Percentiles rank a stretch among this genome's conserved stretches.
phyloP scores from a whole-genome alignment of 1,139 yeast genomes.

The Martiniozyma asiatica region DNA sequence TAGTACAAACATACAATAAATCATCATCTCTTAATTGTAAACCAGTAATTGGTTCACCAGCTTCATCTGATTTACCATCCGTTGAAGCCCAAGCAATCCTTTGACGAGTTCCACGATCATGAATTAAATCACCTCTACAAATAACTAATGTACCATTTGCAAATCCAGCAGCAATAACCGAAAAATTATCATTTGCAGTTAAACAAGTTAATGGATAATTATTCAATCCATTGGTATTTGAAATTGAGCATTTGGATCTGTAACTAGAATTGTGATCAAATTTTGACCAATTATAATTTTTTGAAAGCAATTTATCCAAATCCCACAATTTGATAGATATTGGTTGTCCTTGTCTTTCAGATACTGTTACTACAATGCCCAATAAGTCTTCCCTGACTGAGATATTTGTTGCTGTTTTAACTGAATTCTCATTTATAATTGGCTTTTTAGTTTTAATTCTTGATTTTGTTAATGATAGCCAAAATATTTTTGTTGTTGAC shows the following conservation, averaged over 20 bases:
- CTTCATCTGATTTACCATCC: no score
- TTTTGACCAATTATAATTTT: slow-evolving; percentile 8
- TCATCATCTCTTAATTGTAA: slow-evolving; percentile 40
- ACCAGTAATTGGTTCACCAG: slow-evolving; percentile 73
- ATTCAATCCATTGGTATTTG: slow-evolving; percentile 27
- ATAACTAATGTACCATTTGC: slow-evolving; percentile 78
- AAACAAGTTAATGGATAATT: slow-evolving; percentile 66
- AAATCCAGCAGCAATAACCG: slow-evolving; percentile 71
- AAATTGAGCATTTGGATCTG: slow-evolving; percentile 17
- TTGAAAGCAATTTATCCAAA: slow-evolving; percentile 33
- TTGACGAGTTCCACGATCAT: slow-evolving; percentile 88
- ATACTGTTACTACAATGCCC: slow-evolving; percentile 55
- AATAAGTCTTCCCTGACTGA: no score
- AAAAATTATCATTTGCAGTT: slow-evolving; percentile 40
- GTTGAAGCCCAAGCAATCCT: slow-evolving; percentile 43
- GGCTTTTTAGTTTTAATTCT: no score
- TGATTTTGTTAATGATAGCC: slow-evolving; percentile 1
- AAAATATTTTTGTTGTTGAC: slow-evolving; percentile 42
- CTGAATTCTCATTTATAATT: background rate
- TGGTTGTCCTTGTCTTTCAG: slow-evolving; percentile 64
- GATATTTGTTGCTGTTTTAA: no score
- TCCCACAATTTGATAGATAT: slow-evolving; percentile 65
- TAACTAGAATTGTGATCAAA: slow-evolving; percentile 20
- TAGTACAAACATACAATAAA: slow-evolving; percentile 50
- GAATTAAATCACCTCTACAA: slow-evolving; percentile 74